These are phyloP conservation scores for Phytophthora sojae DNA, from an alignment of 352 stramenopile species.

Conservation along the genomic window DNA sequence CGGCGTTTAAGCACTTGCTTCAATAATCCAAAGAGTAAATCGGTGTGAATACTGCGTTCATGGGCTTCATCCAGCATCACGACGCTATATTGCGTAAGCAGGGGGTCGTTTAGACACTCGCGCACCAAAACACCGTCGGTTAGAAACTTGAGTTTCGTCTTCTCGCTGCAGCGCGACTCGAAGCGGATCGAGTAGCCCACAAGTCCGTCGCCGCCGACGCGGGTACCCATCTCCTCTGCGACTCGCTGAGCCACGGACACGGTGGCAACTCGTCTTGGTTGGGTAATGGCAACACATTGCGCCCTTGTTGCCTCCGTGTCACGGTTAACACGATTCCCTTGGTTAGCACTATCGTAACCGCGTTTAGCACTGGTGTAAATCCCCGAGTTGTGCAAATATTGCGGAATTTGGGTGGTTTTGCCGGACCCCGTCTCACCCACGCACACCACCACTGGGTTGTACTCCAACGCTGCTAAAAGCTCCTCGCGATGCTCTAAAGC, in stretches of 20 bases:
- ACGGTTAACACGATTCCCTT: not conserved
- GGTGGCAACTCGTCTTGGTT: conserved; percentile 96
- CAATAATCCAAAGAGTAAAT: conserved; percentile 97
- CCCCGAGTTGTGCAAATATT: conserved; percentile 65
- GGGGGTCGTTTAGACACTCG: conserved; percentile 81
- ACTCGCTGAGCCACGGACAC: conserved; percentile 98
- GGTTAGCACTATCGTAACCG: conserved; percentile 13
- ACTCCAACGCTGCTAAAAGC: conserved; percentile 52
- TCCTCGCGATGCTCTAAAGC: conserved; percentile 64
- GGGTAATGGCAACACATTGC: conserved; percentile 83
- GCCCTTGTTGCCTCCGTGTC: conserved; percentile 3
- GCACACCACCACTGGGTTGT: conserved; percentile 75
- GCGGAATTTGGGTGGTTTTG: conserved; percentile 95
- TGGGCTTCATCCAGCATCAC: conserved; percentile 98
- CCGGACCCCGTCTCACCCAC: conserved; percentile 96
- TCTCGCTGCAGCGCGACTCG: conserved; percentile 87
- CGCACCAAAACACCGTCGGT: conserved; percentile 85
- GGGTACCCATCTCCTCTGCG: conserved; percentile 94
- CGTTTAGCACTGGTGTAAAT: conserved; percentile 31
- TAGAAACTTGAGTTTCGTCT: conserved; percentile 87
- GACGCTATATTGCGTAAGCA: conserved; percentile 84
- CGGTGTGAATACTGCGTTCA: conserved; percentile 98
- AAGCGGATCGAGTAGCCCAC: conserved; percentile 99
- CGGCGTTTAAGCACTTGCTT: conserved; percentile 72
- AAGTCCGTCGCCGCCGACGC: conserved; percentile 38